Base-by-base conservation (phyloP, 352 stramenopile genomes). In the Phytophthora chlamydospora region DNA sequence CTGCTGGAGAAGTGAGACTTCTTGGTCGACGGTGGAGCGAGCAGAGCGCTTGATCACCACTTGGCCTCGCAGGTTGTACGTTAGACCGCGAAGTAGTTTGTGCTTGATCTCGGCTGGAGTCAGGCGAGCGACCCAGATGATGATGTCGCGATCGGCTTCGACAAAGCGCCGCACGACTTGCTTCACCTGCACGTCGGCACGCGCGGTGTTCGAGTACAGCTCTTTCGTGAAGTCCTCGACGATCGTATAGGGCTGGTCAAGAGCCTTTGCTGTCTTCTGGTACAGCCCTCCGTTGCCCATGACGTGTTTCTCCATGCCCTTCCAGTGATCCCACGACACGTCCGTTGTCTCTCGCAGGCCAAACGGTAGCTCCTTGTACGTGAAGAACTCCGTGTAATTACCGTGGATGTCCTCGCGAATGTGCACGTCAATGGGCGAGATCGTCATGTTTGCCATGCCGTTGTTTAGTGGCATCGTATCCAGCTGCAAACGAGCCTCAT, bases 11-110 rank as follows among this genome's bases (percentile, higher is more conserved):
- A 57, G 21, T 1, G 58, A 58, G 10, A 61, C 10, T n/a, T 47
- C 34, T 16, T 21, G 40, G 2, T 54, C 46, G 0, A 47, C 33
- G 12, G 39, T 54, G 4, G 45, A 58, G 9, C 40, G 36, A 3
- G 41, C 13, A 7, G 62, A 50, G 6, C 49, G 45, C 5, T 63
- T 51, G 46, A 47, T 63, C 24, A 85, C 40, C 50, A 82, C 74
- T 61, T 84, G 85, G 7, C 76, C 75, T 17, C 75, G 61, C 24
- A 85, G 66, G 7, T 64, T 48, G 36, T 83, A 87, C n/a, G 60
- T 24, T 70, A 65, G 31, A 10, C 64, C 35, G 12, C 45, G 39
- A 3, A 73, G 52, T 2, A 70, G 55, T 52, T 84, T 70, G 43
- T 77, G 54, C 17, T 68, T 66, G 61, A 89, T 76, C 62, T 78